Conservation (phyloP, 1,284 basidiomycete species). For the Peniophora sp. region DNA sequence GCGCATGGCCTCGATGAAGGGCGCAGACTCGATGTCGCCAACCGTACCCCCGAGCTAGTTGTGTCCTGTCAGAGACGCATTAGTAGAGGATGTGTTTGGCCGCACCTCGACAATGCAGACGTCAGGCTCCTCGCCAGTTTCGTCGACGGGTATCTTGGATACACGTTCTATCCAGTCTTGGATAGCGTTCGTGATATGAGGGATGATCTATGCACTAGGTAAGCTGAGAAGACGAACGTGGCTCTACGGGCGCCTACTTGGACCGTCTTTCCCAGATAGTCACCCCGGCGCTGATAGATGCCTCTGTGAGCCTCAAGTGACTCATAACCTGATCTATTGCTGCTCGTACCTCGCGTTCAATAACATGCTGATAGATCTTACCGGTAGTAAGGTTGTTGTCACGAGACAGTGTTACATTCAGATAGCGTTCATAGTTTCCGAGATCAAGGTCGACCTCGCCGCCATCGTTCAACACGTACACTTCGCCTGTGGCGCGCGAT, state of each 20-base stretch:
- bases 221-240: neutral
- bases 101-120: conserved; percentile 93
- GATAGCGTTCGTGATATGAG: conserved; percentile 94
- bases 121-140: conserved; percentile 89
- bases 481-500: conserved; percentile 65
- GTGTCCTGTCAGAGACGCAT: neutral
- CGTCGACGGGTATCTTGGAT: conserved; percentile 89
- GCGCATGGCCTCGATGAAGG: conserved; percentile 97
- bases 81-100: neutral
- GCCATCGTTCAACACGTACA: conserved; percentile 97
- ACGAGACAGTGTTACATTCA: conserved; percentile 87
- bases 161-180: conserved; percentile 99
- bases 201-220: conserved; percentile 73
- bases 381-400: conserved; percentile 99
- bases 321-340: conserved; percentile 9
- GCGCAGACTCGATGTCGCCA: conserved; percentile 93
- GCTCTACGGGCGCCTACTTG: conserved; percentile 42
- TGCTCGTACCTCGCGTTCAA: conserved; percentile 85
- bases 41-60: conserved; percentile 89
- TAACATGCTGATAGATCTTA: conserved; percentile 96
- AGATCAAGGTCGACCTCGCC: conserved; percentile 98
- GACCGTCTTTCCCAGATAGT: conserved; percentile 97
- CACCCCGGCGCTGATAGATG: conserved; percentile 72
- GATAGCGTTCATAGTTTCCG: conserved; percentile 97
- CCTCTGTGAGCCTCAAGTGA: neutral